Evolutionary conservation across 768 basidiomycete species (phyloP).

Genomic region (Lactifluus piperatus): DNA sequence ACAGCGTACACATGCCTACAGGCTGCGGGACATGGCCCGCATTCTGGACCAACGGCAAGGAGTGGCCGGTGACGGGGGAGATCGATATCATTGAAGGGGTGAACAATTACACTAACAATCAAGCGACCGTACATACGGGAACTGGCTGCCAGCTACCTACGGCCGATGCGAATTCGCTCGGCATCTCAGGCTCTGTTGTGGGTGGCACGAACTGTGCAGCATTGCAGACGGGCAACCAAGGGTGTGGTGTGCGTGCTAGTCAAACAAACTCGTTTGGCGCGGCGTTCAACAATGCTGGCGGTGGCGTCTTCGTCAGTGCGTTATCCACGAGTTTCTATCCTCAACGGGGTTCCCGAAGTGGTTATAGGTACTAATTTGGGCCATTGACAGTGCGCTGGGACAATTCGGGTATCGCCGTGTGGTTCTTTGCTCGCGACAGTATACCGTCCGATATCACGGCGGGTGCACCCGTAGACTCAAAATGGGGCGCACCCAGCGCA

Average conservation of each 20-base stretch:
- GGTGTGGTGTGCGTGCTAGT: slow-evolving; percentile 69
- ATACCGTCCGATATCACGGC: slow-evolving; percentile 71
- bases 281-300: slow-evolving; percentile 77
- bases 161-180: slow-evolving; percentile 36
- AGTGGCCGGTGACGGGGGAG: slow-evolving; percentile 63
- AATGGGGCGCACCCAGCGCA: slow-evolving; percentile 74
- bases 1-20: slow-evolving; percentile 82
- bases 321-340: slow-evolving; percentile 30
- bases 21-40: slow-evolving; percentile 84
- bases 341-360: background rate
- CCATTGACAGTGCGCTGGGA: slow-evolving; percentile 61
- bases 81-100: slow-evolving; percentile 85
- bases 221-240: slow-evolving; percentile 59
- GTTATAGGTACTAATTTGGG: slow-evolving; percentile 20
- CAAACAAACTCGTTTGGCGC: slow-evolving; percentile 64
- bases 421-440: slow-evolving; percentile 68
- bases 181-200: slow-evolving; percentile 56
- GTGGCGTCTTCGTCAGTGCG: slow-evolving; percentile 88
- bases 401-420: slow-evolving; percentile 63
- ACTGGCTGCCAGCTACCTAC: slow-evolving; percentile 59
- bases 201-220: slow-evolving; percentile 67
- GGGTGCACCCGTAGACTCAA: slow-evolving; percentile 43
- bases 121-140: slow-evolving; percentile 74
- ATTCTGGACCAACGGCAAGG: slow-evolving; percentile 40
- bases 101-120: slow-evolving; percentile 70